Percentiles rank a stretch among this genome's conserved stretches.
These are phyloP conservation scores for Rhynchospora breviuscula DNA, from an alignment of 176 grass and related monocot genomes.

Conservation along the genomic window DNA sequence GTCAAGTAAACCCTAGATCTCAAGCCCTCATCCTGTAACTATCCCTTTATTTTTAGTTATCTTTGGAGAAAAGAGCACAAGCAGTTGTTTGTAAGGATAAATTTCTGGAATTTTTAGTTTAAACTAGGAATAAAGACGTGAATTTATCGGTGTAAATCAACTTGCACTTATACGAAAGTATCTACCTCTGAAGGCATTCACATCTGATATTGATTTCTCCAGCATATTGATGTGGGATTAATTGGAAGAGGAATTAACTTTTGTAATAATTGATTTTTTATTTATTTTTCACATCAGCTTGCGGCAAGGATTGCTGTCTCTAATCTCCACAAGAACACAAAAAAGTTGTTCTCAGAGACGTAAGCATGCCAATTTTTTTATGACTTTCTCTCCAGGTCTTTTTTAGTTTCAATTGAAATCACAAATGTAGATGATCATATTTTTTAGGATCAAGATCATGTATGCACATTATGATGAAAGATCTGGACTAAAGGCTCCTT, in stretches of 20 bases:
- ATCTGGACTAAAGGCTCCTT: constrained; percentile 64
- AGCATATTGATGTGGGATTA: background rate
- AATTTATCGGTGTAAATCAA: background rate
- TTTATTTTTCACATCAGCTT: constrained; percentile 35
- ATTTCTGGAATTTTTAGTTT: background rate
- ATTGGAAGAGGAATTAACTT: background rate
- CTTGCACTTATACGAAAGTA: background rate
- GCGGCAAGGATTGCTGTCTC: constrained; percentile 93
- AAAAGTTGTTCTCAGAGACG: constrained; percentile 93
- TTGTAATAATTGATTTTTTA: background rate
- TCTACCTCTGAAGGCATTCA: background rate
- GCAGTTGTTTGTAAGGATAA: background rate
- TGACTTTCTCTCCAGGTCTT: background rate
- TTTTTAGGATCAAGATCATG: constrained; percentile 83
- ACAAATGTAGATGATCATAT: background rate
- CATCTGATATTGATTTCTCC: background rate
- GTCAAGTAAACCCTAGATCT: background rate
- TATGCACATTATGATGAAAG: constrained; percentile 58
- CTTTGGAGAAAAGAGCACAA: background rate
- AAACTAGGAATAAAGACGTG: background rate
- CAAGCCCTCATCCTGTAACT: background rate
- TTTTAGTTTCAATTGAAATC: background rate
- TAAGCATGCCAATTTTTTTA: constrained; percentile 17
- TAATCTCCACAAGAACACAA: constrained; percentile 96
- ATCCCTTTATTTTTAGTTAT: background rate